These are phyloP conservation scores for Leucocoprinus sp. DNA, from an alignment of 768 basidiomycete genomes.

Conservation along the genomic window DNA sequence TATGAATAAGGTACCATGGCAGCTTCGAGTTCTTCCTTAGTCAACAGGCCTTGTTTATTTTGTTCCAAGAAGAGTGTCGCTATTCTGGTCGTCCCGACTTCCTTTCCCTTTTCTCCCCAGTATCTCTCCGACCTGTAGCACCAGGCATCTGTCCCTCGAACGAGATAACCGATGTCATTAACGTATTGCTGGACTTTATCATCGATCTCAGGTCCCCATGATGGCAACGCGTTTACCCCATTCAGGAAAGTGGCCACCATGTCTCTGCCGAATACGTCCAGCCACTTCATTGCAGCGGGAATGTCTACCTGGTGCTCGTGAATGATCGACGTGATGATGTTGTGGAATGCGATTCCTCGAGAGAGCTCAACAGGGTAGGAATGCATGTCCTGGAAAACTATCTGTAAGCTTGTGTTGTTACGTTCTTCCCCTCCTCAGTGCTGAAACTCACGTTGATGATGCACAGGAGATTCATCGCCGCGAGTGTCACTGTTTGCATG, in stretches of 20 bases:
- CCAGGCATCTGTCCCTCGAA: no score
- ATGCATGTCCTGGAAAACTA: slow-evolving; percentile 16
- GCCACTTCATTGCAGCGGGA: slow-evolving; percentile 13
- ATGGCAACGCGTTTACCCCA: slow-evolving; percentile 8
- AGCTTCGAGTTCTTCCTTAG: no score
- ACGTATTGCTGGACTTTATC: no score
- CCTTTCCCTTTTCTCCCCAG: no score
- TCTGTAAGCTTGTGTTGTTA: not conserved
- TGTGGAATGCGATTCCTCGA: slow-evolving; percentile 15
- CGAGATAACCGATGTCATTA: no score
- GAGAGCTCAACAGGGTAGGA: slow-evolving; percentile 17
- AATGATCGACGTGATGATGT: slow-evolving; percentile 17
- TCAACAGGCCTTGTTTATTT: no score
- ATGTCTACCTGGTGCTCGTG: slow-evolving; percentile 12
- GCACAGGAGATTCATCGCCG: slow-evolving; percentile 14
- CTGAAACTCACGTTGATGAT: slow-evolving; percentile 15
- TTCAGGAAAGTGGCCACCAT: slow-evolving; percentile 8
- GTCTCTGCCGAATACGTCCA: slow-evolving; percentile 6
- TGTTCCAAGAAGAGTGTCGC: no score
- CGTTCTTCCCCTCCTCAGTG: no score
- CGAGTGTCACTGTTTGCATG: no score
- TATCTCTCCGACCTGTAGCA: no score
- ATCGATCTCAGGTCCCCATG: slow-evolving; percentile 13
- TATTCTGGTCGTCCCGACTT: no score
- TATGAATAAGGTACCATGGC: no score